phyloP scores from a whole-genome alignment of 345 rosid species.

The Rhodamnia argentea region DNA sequence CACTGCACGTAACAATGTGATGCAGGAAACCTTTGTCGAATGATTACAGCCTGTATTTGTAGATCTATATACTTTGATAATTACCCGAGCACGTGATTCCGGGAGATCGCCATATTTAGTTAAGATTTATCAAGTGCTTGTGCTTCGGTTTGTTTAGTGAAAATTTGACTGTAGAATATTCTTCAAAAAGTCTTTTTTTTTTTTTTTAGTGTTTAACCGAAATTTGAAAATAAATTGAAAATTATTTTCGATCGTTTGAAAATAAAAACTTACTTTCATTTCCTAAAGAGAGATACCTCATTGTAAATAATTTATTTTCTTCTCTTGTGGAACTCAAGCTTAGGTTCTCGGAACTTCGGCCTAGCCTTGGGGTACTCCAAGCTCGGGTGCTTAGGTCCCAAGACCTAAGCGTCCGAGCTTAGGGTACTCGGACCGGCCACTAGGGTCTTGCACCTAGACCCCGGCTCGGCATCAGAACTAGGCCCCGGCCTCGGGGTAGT shows the following conservation, averaged over 20 bases:
- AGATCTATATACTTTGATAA: neutral
- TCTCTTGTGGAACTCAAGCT: neutral
- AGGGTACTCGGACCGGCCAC: neutral
- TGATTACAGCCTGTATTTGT: neutral
- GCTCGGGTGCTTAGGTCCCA: neutral
- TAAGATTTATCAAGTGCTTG: neutral
- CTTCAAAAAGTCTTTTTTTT: neutral
- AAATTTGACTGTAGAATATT: neutral
- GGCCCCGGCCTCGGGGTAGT: neutral
- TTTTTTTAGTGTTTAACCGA: neutral
- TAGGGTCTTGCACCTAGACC: accelerated
- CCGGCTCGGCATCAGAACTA: neutral
- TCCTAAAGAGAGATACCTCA: neutral
- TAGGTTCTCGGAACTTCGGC: neutral
- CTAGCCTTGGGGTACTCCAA: neutral
- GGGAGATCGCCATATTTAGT: neutral
- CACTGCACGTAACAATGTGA: neutral
- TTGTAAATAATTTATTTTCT: neutral
- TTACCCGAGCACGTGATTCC: neutral
- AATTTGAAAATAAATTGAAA: neutral
- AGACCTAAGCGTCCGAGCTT: neutral
- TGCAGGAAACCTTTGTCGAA: neutral
- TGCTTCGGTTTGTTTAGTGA: neutral
- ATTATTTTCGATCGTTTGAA: neutral
- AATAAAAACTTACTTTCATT: no score